Percentiles rank a stretch among this genome's conserved stretches.
These are phyloP conservation scores for Fraxinus platypoda DNA, from an alignment of 305 asterid species.

Conservation along the genomic window DNA sequence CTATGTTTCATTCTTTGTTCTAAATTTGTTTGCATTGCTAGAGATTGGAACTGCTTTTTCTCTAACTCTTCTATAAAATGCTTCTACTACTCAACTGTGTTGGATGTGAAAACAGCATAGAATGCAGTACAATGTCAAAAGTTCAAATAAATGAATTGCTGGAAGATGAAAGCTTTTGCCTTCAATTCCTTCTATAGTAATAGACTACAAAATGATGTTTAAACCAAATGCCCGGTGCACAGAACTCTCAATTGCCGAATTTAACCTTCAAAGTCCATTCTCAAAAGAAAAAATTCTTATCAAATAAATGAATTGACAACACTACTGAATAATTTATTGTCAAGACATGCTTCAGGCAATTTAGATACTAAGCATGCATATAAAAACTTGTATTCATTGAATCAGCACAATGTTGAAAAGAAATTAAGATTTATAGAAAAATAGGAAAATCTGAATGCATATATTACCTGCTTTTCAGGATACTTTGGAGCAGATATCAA, in stretches of 20 bases:
- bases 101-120: not conserved
- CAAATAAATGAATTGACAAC: not conserved
- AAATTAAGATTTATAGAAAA: not conserved
- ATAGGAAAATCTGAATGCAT: not conserved
- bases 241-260: not conserved
- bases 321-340: not conserved
- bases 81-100: not conserved
- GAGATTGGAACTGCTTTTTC: not conserved
- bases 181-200: not conserved
- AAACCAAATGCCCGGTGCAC: not conserved
- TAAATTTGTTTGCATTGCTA: not conserved
- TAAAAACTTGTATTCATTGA: not conserved
- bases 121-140: not conserved
- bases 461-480: conserved; percentile 94
- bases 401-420: not conserved
- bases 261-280: not conserved
- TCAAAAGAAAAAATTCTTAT: not conserved
- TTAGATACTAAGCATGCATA: not conserved
- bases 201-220: not conserved
- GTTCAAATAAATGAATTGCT: not conserved
- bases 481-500: conserved; percentile 97
- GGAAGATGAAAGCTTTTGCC: not conserved
- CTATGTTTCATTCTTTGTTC: not conserved
- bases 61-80: not conserved
- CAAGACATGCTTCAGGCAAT: not conserved